Conservation (phyloP, 805 yeast species). For the Alloascoidea africana region DNA sequence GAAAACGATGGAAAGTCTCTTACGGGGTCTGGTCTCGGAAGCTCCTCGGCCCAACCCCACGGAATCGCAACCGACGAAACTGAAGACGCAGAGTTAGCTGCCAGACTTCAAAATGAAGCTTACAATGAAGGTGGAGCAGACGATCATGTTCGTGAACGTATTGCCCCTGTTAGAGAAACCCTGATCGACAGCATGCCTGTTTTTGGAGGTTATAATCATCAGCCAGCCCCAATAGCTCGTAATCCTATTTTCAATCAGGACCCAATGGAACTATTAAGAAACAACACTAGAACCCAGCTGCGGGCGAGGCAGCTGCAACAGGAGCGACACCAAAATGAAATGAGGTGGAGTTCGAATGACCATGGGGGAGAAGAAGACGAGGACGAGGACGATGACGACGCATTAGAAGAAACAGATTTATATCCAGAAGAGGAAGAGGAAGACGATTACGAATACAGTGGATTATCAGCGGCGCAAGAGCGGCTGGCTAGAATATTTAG, state of each 20-base stretch:
- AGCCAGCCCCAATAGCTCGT: constrained; percentile 13
- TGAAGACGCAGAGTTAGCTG: constrained; percentile 43
- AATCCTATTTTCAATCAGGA: constrained; percentile 46
- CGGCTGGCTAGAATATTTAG: constrained; percentile 72
- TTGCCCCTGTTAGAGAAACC: constrained; percentile 67
- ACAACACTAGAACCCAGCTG: neutral
- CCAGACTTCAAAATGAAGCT: constrained; percentile 47
- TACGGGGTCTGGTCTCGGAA: constrained; percentile 1
- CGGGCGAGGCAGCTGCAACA: neutral
- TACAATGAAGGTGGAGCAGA: constrained; percentile 23
- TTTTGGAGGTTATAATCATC: constrained; percentile 6
- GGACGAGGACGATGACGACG: constrained; percentile 24
- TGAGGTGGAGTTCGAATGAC: neutral
- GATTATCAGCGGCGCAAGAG: constrained; percentile 36
- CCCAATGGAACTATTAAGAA: constrained; percentile 2
- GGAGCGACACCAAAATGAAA: neutral
- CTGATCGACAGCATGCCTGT: constrained; percentile 31
- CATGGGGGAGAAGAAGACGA: constrained; percentile 24
- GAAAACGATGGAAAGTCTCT: constrained; percentile 32
- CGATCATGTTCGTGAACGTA: constrained; percentile 52
- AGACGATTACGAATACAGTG: constrained; percentile 14
- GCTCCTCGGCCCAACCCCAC: constrained; percentile 6
- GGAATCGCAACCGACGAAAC: constrained; percentile 9
- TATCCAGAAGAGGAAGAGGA: constrained; percentile 8
- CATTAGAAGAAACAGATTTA: constrained; percentile 6